Evolutionary conservation across 1,284 basidiomycete species (phyloP), one percentile per base, ranked within the genome.

Genomic region (Cystobasidiaceae sp.): DNA sequence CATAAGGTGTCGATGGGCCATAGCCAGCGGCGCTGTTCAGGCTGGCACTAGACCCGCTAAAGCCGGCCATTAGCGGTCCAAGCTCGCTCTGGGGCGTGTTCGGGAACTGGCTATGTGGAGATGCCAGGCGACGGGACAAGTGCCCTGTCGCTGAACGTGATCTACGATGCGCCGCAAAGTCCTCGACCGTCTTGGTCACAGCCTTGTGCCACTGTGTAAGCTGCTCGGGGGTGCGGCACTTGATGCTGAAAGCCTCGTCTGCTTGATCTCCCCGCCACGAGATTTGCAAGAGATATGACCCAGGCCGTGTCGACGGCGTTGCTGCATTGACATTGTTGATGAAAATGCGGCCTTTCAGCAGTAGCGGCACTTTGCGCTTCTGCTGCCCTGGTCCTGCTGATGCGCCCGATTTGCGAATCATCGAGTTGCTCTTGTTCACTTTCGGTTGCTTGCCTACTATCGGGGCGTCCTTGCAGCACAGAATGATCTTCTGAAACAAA

Each of bases 401-500:
- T 77, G 84, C 71, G 25, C 82, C 78, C 25, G 79, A 82, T 41
- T 70, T 65, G 44, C 71, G 70, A 43, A 71, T 59, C 52, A 74
- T 71, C 32, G 70, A 72, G 61, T 73, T 74, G 23, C 68, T 68
- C 64, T 72, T 72, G 69, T 66, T 71, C 41, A 69, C 79, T 72
- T 81, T 81, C 67, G 75, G 75, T 68, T 77, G 78, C 33, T 74
- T 74, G 28, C 77, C 77, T 19, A 76, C 51, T 5, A 84, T 84
- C 41, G 51, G 81, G 9, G 66, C 78, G 87, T 83, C 96, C 78
- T 98, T 98, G 82, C 96, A 98, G 79, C 96, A 98, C 15, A 98
- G 83, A 72, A 99, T 90, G 78, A 99, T 99, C 80, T 93, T 92
- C 79, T 98, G 93, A 72, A 99, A 99, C 34, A 99, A 81, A 81